phyloP scores from a whole-genome alignment of 192 early-diverging fungal genomes.

The Coemansia sp. region DNA sequence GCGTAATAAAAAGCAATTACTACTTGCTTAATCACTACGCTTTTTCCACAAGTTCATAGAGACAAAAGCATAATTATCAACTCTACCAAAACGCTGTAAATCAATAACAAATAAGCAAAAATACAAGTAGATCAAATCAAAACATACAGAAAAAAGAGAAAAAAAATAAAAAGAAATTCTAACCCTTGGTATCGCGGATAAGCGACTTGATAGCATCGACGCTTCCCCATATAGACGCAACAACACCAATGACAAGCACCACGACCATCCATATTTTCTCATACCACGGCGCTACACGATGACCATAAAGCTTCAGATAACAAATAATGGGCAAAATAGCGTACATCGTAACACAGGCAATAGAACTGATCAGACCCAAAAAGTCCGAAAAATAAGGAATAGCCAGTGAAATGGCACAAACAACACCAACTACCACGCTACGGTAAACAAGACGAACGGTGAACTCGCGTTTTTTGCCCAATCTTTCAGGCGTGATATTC shows the following conservation, averaged over 20 bases:
- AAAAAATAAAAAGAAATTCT: background rate
- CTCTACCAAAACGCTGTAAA: no score
- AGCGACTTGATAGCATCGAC: constrained; percentile 64
- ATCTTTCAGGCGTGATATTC: constrained; percentile 43
- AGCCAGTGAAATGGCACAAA: constrained; percentile 62
- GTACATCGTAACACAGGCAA: constrained; percentile 67
- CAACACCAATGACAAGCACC: constrained; percentile 57
- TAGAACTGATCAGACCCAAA: constrained; percentile 70
- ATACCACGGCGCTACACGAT: constrained; percentile 39
- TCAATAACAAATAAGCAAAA: no score
- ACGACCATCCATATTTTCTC: constrained; percentile 54
- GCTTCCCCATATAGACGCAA: constrained; percentile 65
- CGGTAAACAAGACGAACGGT: constrained; percentile 57
- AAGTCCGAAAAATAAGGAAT: constrained; percentile 80
- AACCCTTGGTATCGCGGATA: constrained; percentile 45
- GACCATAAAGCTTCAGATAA: constrained; percentile 68
- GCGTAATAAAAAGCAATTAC: no score
- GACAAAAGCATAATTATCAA: no score
- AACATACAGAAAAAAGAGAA: background rate
- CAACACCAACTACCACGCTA: constrained; percentile 53
- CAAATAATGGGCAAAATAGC: constrained; percentile 75
- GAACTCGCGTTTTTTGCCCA: constrained; percentile 55
- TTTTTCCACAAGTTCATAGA: no score
- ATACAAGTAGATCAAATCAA: no score
- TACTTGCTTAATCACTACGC: no score